Evolutionary conservation across 768 basidiomycete species (phyloP).

Genomic region (Leucosporidium yakuticum): DNA sequence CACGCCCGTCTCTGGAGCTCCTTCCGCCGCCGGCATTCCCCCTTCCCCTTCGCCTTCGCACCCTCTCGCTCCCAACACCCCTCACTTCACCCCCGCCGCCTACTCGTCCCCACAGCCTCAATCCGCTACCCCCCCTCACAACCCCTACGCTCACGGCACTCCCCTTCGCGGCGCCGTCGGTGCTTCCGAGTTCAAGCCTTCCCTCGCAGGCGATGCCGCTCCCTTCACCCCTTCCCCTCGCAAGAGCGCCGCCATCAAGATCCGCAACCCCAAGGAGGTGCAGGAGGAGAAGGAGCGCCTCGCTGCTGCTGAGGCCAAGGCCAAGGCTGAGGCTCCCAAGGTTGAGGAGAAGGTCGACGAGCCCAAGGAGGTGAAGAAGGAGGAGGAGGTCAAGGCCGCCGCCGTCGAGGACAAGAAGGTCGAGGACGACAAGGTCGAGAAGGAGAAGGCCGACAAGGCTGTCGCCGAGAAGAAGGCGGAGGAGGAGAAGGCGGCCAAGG

Average conservation of each 20-base stretch:
- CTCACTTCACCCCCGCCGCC: slow-evolving; percentile 9
- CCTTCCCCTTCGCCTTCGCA: slow-evolving; percentile 22
- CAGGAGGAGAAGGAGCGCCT: background rate
- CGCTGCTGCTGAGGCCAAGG: background rate
- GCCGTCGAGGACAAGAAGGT: slow-evolving; percentile 2
- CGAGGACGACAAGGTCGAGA: background rate
- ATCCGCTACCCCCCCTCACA: slow-evolving; percentile 23
- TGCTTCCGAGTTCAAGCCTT: slow-evolving; percentile 30
- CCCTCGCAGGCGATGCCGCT: background rate
- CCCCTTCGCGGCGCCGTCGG: slow-evolving; percentile 11
- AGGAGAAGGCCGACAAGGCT: slow-evolving; percentile 11
- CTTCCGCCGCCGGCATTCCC: slow-evolving; percentile 7
- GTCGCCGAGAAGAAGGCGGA: slow-evolving; percentile 9
- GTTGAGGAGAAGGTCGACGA: slow-evolving; percentile 1
- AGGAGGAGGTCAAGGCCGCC: slow-evolving; percentile 13
- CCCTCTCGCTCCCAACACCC: slow-evolving; percentile 10
- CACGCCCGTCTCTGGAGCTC: slow-evolving; percentile 17
- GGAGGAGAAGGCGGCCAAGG: slow-evolving; percentile 6
- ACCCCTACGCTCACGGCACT: slow-evolving; percentile 9
- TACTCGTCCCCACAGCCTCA: slow-evolving; percentile 27
- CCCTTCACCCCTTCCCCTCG: slow-evolving; percentile 17
- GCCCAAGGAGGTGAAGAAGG: slow-evolving; percentile 16
- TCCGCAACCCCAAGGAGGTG: slow-evolving; percentile 26
- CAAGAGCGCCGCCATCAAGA: slow-evolving; percentile 26
- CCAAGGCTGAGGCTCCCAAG: background rate